phyloP scores from a whole-genome alignment of 345 rosid species.

The Bruguiera gymnorhiza region DNA sequence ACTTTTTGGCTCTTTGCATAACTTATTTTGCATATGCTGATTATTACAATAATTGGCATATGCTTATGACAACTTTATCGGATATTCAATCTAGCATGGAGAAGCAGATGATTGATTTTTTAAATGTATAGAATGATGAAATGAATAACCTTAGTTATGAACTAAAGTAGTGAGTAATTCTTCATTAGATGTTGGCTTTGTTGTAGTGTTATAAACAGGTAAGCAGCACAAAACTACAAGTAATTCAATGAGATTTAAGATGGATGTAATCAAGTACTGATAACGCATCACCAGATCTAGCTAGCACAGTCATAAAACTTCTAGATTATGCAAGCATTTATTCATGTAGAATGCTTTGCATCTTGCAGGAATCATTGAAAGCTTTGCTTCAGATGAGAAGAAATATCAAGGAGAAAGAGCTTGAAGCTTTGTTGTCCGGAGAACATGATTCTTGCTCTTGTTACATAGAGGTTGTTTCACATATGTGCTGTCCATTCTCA shows the following conservation, averaged over 20 bases:
- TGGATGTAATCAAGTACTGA: not conserved
- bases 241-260: not conserved
- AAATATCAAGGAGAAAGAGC: slow-evolving; percentile 77
- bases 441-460: slow-evolving; percentile 82
- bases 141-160: not conserved
- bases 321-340: not conserved
- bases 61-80: not conserved
- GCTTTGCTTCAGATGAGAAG: slow-evolving; percentile 76
- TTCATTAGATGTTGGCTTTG: not conserved
- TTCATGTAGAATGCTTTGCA: slow-evolving; percentile 6
- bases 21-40: not conserved
- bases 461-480: slow-evolving; percentile 65
- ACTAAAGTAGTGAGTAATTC: not conserved
- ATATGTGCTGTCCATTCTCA: not conserved
- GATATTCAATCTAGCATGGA: not conserved
- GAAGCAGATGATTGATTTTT: not conserved
- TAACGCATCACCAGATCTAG: not conserved
- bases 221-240: not conserved
- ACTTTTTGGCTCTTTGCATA: not conserved
- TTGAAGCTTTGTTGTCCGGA: slow-evolving; percentile 77
- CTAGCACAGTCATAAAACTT: not conserved
- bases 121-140: not conserved
- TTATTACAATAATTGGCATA: not conserved
- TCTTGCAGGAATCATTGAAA: slow-evolving; percentile 60
- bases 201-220: not conserved